Base-by-base conservation (phyloP, 1,139 yeast species). In the Hyphopichia pseudoburtonii region DNA sequence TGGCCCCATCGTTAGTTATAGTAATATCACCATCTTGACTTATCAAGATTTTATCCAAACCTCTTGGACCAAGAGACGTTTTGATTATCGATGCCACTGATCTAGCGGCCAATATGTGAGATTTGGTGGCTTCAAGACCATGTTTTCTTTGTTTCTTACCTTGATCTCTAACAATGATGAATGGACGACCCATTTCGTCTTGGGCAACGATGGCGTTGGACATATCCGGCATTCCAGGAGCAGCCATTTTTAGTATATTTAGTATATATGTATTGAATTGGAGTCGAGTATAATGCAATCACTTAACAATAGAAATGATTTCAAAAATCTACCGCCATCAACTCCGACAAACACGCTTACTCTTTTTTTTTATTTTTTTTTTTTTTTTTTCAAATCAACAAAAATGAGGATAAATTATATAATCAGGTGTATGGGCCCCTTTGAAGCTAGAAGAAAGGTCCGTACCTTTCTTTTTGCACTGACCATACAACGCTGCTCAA, bases 171-270 rank as follows among this genome's bases (percentile, higher is more conserved):
- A 94, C 98, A 60, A 94, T 92, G 56, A 94, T 90, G 60, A 94
- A 88, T 15, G 98, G 99, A 66, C 97, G 82, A 22, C 99, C 99
- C 90, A 86, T 88, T 65, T 94, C 98, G 62, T 94, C 98, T 66
- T 92, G 97, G 5, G 98, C 97, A 70, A 92, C 88, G 54, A 92
- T 88, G 64, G 98, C 98, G 58, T 92, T 92, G 51, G 97, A 89
- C 76, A 92, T 73, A 62, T 92, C 97, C 32, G 96, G 96, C 86
- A 86, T 80, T 45, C 81, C 85, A 82, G 56, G 60, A 29, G 53
- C 45, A 11, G 34, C 15, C 34, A 31, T 31, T n/a, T 5, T 30
- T 10, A 10, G 18, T 17, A 6, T 23, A 23, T 31, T 16, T n/a
- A 8, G 11, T 28, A 14, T 28, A 15, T 14, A 15, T 28, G n/a